A percentile compares a stretch with the other conserved stretches of the same genome.
Evolutionary conservation across 2,329 filamentous ascomycete genomes (phyloP).

Genomic region (Trichoderma arundinaceum): DNA sequence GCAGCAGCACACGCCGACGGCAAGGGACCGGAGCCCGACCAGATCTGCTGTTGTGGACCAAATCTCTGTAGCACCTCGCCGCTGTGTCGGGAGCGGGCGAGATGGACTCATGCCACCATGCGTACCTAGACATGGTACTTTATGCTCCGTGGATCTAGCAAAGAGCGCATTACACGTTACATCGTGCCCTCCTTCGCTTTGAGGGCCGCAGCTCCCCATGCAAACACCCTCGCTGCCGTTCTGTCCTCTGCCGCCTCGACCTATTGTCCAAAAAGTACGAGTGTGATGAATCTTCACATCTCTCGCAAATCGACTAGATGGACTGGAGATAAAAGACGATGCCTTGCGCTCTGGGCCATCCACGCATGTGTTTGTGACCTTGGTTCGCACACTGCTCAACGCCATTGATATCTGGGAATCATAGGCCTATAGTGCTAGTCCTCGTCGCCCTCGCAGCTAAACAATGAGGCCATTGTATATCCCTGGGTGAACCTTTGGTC

Average conservation of each 20-base stretch:
- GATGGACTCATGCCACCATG: conserved; percentile 19
- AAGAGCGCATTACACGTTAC: conserved; percentile 23
- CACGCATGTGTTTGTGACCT: background rate
- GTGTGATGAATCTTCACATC: background rate
- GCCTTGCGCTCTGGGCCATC: background rate
- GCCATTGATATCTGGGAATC: background rate
- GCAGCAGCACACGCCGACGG: conserved; percentile 21
- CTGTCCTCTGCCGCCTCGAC: conserved; percentile 28
- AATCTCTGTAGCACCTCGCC: conserved; percentile 32
- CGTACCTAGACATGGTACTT: background rate
- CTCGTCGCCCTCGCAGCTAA: background rate
- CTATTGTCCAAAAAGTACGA: conserved; percentile 8
- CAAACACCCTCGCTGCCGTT: conserved; percentile 32
- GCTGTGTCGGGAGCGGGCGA: conserved; percentile 31
- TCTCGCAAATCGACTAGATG: background rate
- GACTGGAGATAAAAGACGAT: background rate
- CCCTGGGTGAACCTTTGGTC: background rate
- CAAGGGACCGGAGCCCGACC: conserved; percentile 27
- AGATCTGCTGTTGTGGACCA: conserved; percentile 31
- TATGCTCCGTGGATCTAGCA: conserved; percentile 13
- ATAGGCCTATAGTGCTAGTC: background rate
- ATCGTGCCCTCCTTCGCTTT: conserved; percentile 28
- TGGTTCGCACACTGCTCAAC: background rate
- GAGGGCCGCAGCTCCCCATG: conserved; percentile 23
- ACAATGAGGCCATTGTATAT: background rate